These are phyloP conservation scores for Euclidium syriacum DNA, from an alignment of 345 rosid species.

Conservation along the genomic window DNA sequence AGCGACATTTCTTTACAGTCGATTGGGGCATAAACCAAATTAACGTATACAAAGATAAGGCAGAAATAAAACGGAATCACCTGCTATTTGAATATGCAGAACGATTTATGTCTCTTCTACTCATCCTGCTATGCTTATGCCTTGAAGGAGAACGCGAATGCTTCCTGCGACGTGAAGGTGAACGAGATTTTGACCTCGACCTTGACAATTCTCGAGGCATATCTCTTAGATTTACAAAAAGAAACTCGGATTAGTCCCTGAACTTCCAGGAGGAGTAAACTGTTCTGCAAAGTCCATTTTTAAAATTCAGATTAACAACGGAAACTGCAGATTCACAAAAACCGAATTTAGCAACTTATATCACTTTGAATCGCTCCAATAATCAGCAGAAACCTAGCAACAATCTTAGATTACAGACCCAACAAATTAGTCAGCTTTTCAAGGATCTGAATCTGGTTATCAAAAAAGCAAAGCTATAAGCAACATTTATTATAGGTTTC, in stretches of 20 bases:
- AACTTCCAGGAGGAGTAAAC: background rate
- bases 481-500: too few species aligned
- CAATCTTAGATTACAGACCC: slow-evolving; percentile 1
- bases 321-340: background rate
- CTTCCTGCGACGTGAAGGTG: slow-evolving; percentile 65
- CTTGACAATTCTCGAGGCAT: slow-evolving; percentile 79
- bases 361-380: too few species aligned
- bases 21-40: background rate
- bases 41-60: slow-evolving; percentile 13
- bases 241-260: background rate
- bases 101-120: slow-evolving; percentile 70
- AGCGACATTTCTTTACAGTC: slow-evolving; percentile 37
- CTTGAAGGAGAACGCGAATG: slow-evolving; percentile 69
- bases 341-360: too few species aligned
- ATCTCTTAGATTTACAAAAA: slow-evolving; percentile 32
- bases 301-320: background rate
- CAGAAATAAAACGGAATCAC: slow-evolving; percentile 39
- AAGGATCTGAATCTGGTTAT: too few species aligned
- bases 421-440: too few species aligned
- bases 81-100: slow-evolving; percentile 83
- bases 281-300: slow-evolving; percentile 17
- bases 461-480: too few species aligned
- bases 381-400: background rate
- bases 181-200: slow-evolving; percentile 62
- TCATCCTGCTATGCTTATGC: slow-evolving; percentile 66